Conservation (phyloP, 2,329 filamentous ascomycete genomes). For the Paecilomyces sp. region DNA sequence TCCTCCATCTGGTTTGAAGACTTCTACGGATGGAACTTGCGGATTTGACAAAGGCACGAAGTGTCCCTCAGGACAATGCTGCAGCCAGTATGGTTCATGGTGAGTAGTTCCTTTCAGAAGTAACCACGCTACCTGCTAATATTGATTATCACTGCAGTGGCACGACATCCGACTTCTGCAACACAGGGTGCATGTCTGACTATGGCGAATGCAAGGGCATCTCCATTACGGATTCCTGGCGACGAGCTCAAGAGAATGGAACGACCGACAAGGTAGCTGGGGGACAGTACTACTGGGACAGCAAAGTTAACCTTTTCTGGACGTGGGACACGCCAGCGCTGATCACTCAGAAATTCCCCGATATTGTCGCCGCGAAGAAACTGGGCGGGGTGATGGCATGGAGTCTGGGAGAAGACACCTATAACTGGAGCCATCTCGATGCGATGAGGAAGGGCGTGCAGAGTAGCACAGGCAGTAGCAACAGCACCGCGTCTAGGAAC, state of each 20-base stretch:
- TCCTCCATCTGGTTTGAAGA: slow-evolving; percentile 17
- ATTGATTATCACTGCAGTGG: slow-evolving; percentile 17
- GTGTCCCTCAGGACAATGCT: slow-evolving; percentile 25
- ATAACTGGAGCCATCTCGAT: slow-evolving; percentile 37
- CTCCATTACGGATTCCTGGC: slow-evolving; percentile 52
- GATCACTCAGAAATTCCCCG: slow-evolving; percentile 55
- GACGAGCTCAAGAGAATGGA: slow-evolving; percentile 46
- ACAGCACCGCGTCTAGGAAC: background rate
- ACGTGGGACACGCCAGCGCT: slow-evolving; percentile 61
- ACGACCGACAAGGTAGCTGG: slow-evolving; percentile 51
- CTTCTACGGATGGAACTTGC: slow-evolving; percentile 23
- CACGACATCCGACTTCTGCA: slow-evolving; percentile 21
- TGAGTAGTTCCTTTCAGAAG: slow-evolving; percentile 10
- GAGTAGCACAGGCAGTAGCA: background rate
- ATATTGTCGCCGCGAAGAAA: slow-evolving; percentile 49
- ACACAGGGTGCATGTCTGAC: slow-evolving; percentile 28
- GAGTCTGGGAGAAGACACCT: slow-evolving; percentile 62
- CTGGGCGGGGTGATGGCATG: slow-evolving; percentile 70
- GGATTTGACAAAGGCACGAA: slow-evolving; percentile 20
- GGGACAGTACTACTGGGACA: slow-evolving; percentile 64
- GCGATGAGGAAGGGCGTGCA: slow-evolving; percentile 31
- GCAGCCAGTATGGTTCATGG: slow-evolving; percentile 30
- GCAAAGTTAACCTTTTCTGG: slow-evolving; percentile 57
- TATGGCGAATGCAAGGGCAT: slow-evolving; percentile 36
- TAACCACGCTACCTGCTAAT: background rate